Base-by-base conservation (phyloP, 352 stramenopile species). In the Phytophthora fragariae region DNA sequence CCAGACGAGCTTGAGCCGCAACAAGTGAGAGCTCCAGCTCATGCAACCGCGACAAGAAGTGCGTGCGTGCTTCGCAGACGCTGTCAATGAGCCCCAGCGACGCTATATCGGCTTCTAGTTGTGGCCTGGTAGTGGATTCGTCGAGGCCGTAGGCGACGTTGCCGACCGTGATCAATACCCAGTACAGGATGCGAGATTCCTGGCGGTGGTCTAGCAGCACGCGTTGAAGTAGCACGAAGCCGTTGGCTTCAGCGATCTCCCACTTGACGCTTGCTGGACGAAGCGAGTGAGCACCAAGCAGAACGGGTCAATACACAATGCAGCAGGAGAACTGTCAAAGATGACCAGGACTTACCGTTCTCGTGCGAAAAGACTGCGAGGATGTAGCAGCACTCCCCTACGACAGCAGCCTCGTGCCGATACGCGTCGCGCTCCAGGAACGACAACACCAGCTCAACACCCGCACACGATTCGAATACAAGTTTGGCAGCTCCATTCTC, bases 331-430 rank as follows among this genome's bases (percentile, higher is more conserved):
- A 44, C 14, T 44, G 11, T 1, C 37, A 44, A 44, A 4, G 37
- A 9, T 56, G 10, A 11, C 15, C 21, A 50, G 5, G 37, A 81
- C 81, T 61, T 41, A 92, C 85, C 78, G 72, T 90, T 84, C 27
- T 88, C 72, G 72, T 84, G 85, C 1, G 85, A 84, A 65, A 83
- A 90, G 6, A 83, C 68, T 6, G 80, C 74, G n/a, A 92, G 75
- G 33, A 91, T 62, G 33, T 87, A 86, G 65, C 77, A 85, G 50
- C 81, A 83, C 64, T 91, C 83, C 10, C 72, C 78, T 19, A 80
- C 73, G 31, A 90, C 65, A 11, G 73, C 57, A 37, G 70, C 52
- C 46, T 88, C 72, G 9, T 72, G 57, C 2, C 56, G 54, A 21
- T 77, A 79, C 24, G 68, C 64, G 17, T 82, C 64, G n/a, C 39